A percentile compares a stretch with the other conserved stretches of the same genome.
These are phyloP conservation scores for Yamadazyma siamensis DNA, from an alignment of 1,139 yeast species.

Conservation along the genomic window DNA sequence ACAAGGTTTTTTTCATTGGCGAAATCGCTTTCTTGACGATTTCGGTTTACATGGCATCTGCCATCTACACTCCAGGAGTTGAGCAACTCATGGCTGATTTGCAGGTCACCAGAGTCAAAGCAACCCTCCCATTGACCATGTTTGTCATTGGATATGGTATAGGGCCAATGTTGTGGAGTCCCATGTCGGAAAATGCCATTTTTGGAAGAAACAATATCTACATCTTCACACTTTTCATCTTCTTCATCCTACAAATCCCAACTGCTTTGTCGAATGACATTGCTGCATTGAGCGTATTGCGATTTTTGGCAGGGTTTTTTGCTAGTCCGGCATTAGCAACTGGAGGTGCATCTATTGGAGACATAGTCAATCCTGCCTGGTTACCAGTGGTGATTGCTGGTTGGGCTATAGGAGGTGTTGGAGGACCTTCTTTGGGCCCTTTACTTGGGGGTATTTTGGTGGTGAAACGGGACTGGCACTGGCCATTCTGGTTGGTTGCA, in stretches of 20 bases:
- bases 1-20: constrained; percentile 18
- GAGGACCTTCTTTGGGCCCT: constrained; percentile 34
- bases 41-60: constrained; percentile 27
- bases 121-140: constrained; percentile 38
- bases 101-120: constrained; percentile 35
- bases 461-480: constrained; percentile 35
- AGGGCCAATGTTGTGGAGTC: constrained; percentile 52
- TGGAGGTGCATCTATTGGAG: constrained; percentile 36
- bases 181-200: constrained; percentile 47
- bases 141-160: too few species aligned
- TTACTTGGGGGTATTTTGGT: constrained; percentile 27
- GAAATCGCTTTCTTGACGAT: constrained; percentile 21
- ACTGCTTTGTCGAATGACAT: constrained; percentile 28
- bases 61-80: constrained; percentile 29
- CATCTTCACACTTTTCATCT: constrained; percentile 27
- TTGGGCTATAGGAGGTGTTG: constrained; percentile 28
- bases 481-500: constrained; percentile 43
- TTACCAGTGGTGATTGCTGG: constrained; percentile 25
- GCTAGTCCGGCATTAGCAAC: constrained; percentile 36
- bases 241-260: constrained; percentile 32
- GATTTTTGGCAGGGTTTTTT: constrained; percentile 33
- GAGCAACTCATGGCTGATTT: constrained; percentile 40
- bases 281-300: constrained; percentile 28
- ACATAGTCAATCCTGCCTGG: constrained; percentile 21
- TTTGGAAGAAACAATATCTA: constrained; percentile 52